Evolutionary conservation across 768 basidiomycete species (phyloP).

Genomic region (Amyloporia xantha): DNA sequence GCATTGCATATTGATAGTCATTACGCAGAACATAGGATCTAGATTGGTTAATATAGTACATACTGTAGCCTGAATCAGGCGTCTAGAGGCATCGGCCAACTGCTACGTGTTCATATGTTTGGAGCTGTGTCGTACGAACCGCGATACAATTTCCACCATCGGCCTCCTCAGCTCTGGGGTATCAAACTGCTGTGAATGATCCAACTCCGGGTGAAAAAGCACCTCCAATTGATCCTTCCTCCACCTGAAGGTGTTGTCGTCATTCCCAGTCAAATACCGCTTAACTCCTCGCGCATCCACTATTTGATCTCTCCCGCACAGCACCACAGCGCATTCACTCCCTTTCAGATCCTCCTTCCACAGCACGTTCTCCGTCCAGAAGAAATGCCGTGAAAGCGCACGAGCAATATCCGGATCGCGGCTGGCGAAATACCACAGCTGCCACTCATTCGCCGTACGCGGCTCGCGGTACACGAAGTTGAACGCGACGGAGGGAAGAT

Average conservation of each 20-base stretch:
- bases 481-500: conserved; percentile 53
- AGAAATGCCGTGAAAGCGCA: conserved; percentile 53
- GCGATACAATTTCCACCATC: conserved; percentile 25
- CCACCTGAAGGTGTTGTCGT: conserved; percentile 21
- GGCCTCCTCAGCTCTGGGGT: conserved; percentile 18
- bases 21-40: neutral
- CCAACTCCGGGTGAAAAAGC: conserved; percentile 31
- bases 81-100: neutral
- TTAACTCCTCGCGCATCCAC: conserved; percentile 33
- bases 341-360: conserved; percentile 50
- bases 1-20: conserved; percentile 39
- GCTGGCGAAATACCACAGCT: conserved; percentile 63
- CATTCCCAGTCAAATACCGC: conserved; percentile 33
- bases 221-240: conserved; percentile 29
- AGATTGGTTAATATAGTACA: too few species aligned
- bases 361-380: conserved; percentile 56
- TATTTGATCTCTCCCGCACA: conserved; percentile 37
- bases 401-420: conserved; percentile 58
- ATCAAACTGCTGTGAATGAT: conserved; percentile 38
- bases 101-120: neutral
- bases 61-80: neutral
- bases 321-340: conserved; percentile 26
- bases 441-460: conserved; percentile 49
- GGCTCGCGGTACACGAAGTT: conserved; percentile 61
- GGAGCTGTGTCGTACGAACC: conserved; percentile 17